Base-by-base conservation (phyloP, 2,329 filamentous ascomycete genomes). In the Thielaviopsis cerberus region DNA sequence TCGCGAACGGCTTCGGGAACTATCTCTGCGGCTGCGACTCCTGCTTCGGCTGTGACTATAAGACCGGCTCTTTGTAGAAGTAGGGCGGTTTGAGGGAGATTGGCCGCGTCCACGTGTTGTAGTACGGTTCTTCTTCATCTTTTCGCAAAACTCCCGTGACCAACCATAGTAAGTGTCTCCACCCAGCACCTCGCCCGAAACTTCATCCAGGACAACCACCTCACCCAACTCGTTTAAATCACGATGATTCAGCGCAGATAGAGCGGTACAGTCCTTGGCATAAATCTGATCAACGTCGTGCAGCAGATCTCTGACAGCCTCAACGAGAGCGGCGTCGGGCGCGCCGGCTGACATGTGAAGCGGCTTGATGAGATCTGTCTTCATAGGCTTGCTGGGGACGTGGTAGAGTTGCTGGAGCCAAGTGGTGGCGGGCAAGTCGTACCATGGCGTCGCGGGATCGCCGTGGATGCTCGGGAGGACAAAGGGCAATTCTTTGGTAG, bases 141-240 rank as follows among this genome's bases (percentile, higher is more conserved):
- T 86, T 63, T 87, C 76, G 67, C 87, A 94, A 64, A 94, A 92
- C 0, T 74, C 73, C 45, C 79, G 77, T 4, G 88, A 91, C 89
- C 89, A 94, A 61, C 88, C 89, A 66, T 94, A 94, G 68, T 94
- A 94, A 0, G 85, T 87, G 62, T 87, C 82, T 1, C 82, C 83
- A 6, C 76, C 74, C 6, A 82, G 67, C 1, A 83, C 70, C 2
- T 85, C 79, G 0, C 82, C 82, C 0, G 79, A 84, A n/a, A 79
- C 71, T 63, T 83, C 80, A 63, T 88, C 81, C 2, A 79, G 68
- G 20, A 82, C 71, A 56, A 88, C 73, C 17, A 76, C 71, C 66
- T 92, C 84, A 11, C 88, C 88, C 60, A 92, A 74, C 62, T 84
- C 81, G 65, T 88, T 84, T n/a, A 91, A 71, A 62, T 88, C 82